Base-by-base conservation (phyloP, 192 early-diverging fungal species). In the Spizellomyces punctatus region DNA sequence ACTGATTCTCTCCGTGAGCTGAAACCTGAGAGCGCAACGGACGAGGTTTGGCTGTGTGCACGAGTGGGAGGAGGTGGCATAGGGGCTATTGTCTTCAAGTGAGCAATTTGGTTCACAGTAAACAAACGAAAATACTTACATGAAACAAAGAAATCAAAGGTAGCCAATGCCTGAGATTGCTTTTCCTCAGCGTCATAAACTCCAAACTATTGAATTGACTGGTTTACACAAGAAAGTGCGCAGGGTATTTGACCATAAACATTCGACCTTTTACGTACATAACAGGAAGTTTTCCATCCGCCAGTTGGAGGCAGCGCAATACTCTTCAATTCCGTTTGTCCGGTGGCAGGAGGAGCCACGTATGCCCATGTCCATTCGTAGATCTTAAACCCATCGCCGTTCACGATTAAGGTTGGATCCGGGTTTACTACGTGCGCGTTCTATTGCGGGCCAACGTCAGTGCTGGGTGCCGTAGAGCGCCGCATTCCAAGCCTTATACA, bases 141-240 rank as follows among this genome's bases (percentile, higher is more conserved):
- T 10, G 71, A 72, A 41, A 72, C 41, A 44, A 72, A 64, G 17
- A 64, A 64, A 22, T 72, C 71, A n/a, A 72, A 64, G 3, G 50
- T 17, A 10, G 46, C 14, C 9, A 72, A 41, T 8, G 61, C 48
- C 8, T 60, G 41, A 16, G 64, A 64, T 21, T 58, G 68, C 47
- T 70, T 70, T 6, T 10, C 45, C 7, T 63, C 71, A 8, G 22
- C 12, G 22, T 42, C 50, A 22, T 64, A 55, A 17, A 60, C 60
- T 6, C 61, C 71, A 19, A 72, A 56, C 71, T 72, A 9, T 12
- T 54, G 17, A 36, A 36, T 36, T 4, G 50, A 0, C 4, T 2
- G 1, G 50, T 54, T 19, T 54, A 0, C 17, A 54, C 50, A 19
- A 36, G 27, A 3, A 12, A 4, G 0, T 54, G 12, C 50, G 2